Evolutionary conservation across 2,329 filamentous ascomycete genomes (phyloP), one percentile per base, ranked within the genome.

Genomic region (Arthrobotrys entomopaga): DNA sequence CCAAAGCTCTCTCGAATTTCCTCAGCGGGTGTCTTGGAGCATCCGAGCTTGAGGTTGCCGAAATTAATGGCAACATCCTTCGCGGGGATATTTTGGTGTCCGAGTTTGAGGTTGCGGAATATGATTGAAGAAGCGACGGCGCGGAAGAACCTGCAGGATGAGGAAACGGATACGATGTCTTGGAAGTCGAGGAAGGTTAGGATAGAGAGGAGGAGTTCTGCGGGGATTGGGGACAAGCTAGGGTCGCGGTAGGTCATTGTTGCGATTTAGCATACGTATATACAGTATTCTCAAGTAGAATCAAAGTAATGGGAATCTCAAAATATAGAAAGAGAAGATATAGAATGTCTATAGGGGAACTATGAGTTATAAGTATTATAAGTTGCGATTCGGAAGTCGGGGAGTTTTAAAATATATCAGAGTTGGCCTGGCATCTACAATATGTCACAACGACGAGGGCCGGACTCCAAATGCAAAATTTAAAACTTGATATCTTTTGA

Each of bases 71-170:
- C 6, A 1, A 69, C n/a, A 26, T 49, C 48, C 4, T 29, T 2
- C 8, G 15, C 15, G 38, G 56, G 65, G 22, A 29, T 1, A 10
- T 5, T 34, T 34, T 16, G 3, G 7, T 38, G n/a, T 2, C 22
- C 19, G 42, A 69, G 20, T 40, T 50, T 61, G 16, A 69, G 2
- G 13, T 48, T 48, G 0, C 65, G 65, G 24, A 69, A 69, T 10
- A 69, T 15, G 4, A 40, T 3, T 3, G 49, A 13, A 1, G 60
- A 22, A 19, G 48, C 43, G 5, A 46, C 2, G 10, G 19, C 15
- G 49, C 65, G 65, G 38, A 48, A 54, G 24, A 6, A 3, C 2
- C 16, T 61, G 6, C 56, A 69, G 26, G 53, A 54, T n/a, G 49
- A 20, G 15, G 65, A 69, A 15, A 69, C 48, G 3, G 10, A 11